Conservation (phyloP, 768 basidiomycete species). For the Boletus eberwhitei region DNA sequence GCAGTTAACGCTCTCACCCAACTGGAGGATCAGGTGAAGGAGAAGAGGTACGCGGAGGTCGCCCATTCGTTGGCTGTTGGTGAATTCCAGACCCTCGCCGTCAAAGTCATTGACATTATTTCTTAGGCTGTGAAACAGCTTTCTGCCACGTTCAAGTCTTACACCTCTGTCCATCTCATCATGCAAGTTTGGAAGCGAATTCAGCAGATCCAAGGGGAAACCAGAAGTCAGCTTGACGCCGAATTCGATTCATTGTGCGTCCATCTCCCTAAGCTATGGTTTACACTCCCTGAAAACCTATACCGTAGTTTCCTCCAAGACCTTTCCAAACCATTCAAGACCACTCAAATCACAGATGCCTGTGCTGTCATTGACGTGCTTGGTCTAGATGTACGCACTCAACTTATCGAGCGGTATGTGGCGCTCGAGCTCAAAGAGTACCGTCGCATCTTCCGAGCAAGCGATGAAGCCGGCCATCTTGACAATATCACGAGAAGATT, state of each 20-base stretch:
- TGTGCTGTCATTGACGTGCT: constrained; percentile 89
- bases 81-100: constrained; percentile 25
- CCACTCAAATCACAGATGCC: constrained; percentile 69
- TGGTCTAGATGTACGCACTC: constrained; percentile 75
- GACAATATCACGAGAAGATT: constrained; percentile 93
- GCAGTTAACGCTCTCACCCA: constrained; percentile 81
- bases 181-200: constrained; percentile 75
- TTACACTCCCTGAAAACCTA: neutral
- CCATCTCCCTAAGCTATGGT: neutral
- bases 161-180: constrained; percentile 72
- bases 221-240: constrained; percentile 76
- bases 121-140: constrained; percentile 85
- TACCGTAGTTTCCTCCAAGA: constrained; percentile 73
- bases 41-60: constrained; percentile 79
- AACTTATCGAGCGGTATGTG: constrained; percentile 86
- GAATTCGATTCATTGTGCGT: constrained; percentile 93
- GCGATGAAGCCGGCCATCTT: constrained; percentile 93
- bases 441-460: constrained; percentile 88
- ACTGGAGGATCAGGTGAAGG: constrained; percentile 72
- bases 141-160: constrained; percentile 73
- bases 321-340: constrained; percentile 60
- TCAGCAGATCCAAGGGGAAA: constrained; percentile 76
- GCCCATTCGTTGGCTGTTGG: constrained; percentile 75
- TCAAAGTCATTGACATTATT: neutral
- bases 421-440: constrained; percentile 93